Evolutionary conservation across 2,329 filamentous ascomycete species (phyloP).

Genomic region (Colletotrichum cuscutae): DNA sequence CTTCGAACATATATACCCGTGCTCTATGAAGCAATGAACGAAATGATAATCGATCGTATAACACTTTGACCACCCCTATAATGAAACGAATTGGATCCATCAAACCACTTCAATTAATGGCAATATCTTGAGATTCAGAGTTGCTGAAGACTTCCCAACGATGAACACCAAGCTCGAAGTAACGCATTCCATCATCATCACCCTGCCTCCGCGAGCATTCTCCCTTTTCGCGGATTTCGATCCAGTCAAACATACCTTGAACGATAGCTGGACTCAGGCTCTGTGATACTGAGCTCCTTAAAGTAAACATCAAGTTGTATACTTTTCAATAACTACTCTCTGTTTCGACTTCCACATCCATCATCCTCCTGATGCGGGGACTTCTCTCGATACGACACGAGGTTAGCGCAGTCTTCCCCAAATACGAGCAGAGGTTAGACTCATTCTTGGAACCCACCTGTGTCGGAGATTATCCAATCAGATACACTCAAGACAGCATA

Average conservation of each 20-base stretch:
- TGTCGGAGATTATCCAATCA: not conserved
- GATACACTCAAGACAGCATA: too few relatives aligned
- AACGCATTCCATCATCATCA: too few relatives aligned
- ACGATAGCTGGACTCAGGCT: too few relatives aligned
- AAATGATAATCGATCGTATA: not conserved
- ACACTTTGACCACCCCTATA: not conserved
- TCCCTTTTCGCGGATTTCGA: too few relatives aligned
- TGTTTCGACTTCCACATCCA: not conserved
- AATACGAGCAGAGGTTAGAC: slow-evolving; percentile 17
- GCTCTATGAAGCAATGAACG: not conserved
- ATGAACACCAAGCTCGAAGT: too few relatives aligned
- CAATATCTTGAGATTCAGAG: too few relatives aligned
- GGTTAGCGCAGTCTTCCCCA: not conserved
- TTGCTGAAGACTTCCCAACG: too few relatives aligned
- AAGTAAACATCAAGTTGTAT: too few relatives aligned
- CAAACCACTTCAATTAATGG: too few relatives aligned
- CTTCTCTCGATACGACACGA: not conserved
- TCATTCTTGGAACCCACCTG: not conserved
- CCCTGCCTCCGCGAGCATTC: too few relatives aligned
- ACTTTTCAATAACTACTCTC: not conserved
- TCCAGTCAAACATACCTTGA: too few relatives aligned
- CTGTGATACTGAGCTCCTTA: accelerated
- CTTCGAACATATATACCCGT: not conserved
- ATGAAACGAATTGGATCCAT: not conserved
- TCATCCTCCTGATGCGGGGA: not conserved